Conservation (phyloP, 371 early-diverging fungal species). For the Batrachochytrium dendrobatidis region DNA sequence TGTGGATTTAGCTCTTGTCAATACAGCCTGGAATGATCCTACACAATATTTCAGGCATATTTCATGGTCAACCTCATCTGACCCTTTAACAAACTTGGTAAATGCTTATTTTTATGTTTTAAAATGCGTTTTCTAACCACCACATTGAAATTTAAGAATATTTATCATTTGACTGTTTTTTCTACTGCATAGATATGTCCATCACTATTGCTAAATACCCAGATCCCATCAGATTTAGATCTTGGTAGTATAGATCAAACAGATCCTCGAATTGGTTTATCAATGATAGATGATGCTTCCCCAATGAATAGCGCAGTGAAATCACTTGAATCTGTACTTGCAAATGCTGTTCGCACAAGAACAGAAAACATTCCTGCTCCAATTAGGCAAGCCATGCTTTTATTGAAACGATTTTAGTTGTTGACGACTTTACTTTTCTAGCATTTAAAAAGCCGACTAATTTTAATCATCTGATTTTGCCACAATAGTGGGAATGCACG, state of each 20-base stretch:
- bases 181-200: too few species aligned
- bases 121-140: not conserved
- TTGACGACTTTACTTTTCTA: not conserved
- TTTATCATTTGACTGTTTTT: too few species aligned
- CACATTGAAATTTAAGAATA: not conserved
- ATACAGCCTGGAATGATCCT: not conserved
- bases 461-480: not conserved
- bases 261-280: not conserved
- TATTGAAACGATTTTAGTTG: too few species aligned
- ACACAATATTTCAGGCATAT: not conserved
- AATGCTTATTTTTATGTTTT: too few species aligned
- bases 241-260: conserved; percentile 1
- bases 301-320: not conserved
- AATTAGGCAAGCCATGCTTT: not conserved
- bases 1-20: not conserved
- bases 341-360: conserved; percentile 5
- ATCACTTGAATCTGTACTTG: not conserved
- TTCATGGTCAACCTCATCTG: not conserved
- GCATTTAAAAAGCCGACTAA: not conserved
- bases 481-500: conserved; percentile 41
- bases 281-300: not conserved
- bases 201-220: conserved; percentile 5
- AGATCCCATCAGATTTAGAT: conserved; percentile 16
- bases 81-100: not conserved
- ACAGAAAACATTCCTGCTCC: conserved; percentile 6